Conservation (phyloP, 164 flowering plant genomes). For the Annona cherimola region DNA sequence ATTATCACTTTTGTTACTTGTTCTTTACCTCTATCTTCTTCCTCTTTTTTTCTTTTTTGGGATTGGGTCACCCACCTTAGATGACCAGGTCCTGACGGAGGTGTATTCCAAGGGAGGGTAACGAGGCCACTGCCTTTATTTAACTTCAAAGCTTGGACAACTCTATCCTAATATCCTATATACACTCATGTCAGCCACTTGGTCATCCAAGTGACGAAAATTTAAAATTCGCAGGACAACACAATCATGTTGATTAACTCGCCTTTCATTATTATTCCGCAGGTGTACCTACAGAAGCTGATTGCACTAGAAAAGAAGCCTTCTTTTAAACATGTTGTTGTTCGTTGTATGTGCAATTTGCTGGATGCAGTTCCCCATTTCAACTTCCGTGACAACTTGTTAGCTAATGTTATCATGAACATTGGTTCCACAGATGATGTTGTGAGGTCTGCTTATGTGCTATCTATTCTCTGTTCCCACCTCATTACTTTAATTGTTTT, state of each 20-base stretch:
- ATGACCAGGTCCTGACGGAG: no score
- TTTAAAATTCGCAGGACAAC: neutral
- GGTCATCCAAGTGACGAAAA: no score
- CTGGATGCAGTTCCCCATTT: conserved; percentile 90
- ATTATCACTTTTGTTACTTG: neutral
- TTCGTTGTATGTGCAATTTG: conserved; percentile 80
- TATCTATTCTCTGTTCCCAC: neutral
- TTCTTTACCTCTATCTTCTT: neutral
- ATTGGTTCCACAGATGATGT: conserved; percentile 70
- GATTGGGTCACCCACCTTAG: neutral
- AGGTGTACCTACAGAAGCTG: conserved; percentile 89
- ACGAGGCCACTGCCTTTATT: no score
- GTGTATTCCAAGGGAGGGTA: no score
- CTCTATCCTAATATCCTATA: no score
- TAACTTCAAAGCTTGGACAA: no score
- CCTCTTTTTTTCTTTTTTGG: neutral
- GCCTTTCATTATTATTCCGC: conserved; percentile 5
- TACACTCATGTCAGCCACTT: no score
- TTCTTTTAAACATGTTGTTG: conserved; percentile 47
- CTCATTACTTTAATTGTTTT: neutral
- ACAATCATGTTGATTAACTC: neutral
- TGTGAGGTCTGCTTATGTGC: conserved; percentile 40
- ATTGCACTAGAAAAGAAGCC: conserved; percentile 40
- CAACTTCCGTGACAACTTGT: conserved; percentile 73
- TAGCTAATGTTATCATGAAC: conserved; percentile 55